A percentile compares a stretch with the other conserved stretches of the same genome.
These are phyloP conservation scores for Pterocarpus santalinus DNA, from an alignment of 306 rosid genomes.

Conservation along the genomic window DNA sequence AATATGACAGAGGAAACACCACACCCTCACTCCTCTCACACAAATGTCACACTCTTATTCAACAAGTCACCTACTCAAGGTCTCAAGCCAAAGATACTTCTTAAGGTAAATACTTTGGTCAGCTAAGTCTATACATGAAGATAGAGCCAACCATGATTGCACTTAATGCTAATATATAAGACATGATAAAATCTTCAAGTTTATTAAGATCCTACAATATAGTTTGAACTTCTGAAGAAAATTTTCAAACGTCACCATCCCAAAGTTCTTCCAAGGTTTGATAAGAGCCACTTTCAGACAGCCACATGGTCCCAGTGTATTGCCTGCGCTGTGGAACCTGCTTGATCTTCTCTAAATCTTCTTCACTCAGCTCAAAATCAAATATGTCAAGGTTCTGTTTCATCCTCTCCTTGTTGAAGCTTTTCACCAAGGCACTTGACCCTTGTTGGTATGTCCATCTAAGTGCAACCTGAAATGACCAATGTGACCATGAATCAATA, in stretches of 20 bases:
- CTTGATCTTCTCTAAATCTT: constrained; percentile 58
- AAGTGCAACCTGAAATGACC: constrained; percentile 58
- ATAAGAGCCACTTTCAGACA: constrained; percentile 57
- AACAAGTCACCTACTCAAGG: constrained; percentile 1
- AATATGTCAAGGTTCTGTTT: constrained; percentile 62
- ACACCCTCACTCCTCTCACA: not conserved
- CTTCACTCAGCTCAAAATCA: constrained; percentile 63
- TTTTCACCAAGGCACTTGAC: constrained; percentile 56
- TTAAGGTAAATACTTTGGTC: too few relatives aligned
- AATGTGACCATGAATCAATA: constrained; percentile 1
- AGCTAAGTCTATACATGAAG: too few relatives aligned
- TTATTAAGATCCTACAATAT: constrained; percentile 26
- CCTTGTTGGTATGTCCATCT: constrained; percentile 69
- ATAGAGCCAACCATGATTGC: constrained; percentile 23
- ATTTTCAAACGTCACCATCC: constrained; percentile 55
- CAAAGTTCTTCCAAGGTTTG: constrained; percentile 60
- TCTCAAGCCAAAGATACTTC: too few relatives aligned
- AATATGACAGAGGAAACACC: not conserved
- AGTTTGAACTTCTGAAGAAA: not conserved
- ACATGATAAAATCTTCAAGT: constrained; percentile 24
- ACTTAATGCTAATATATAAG: not conserved
- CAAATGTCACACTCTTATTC: constrained; percentile 27
- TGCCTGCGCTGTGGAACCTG: constrained; percentile 64
- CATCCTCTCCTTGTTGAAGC: constrained; percentile 70
- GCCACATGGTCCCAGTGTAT: constrained; percentile 46